Conservation (phyloP, 2,329 filamentous ascomycete genomes). For the Neonectria ditissima region DNA sequence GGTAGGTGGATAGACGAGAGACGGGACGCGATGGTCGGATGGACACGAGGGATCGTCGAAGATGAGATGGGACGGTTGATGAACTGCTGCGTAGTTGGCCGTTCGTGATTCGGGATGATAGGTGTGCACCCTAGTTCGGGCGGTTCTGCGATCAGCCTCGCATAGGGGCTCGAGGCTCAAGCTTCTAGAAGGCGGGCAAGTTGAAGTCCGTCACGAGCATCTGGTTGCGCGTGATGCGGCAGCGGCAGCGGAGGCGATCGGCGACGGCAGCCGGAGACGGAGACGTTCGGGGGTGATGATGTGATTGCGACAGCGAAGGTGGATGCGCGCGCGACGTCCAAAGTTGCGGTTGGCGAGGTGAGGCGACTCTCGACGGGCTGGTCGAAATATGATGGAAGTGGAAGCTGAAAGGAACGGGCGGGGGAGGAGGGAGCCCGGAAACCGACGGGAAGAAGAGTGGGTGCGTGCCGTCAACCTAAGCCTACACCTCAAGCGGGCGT, state of each 20-base stretch:
- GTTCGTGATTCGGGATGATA: constrained; percentile 22
- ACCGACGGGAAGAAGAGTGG: constrained; percentile 21
- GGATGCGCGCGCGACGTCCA: constrained; percentile 12
- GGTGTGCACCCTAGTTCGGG: constrained; percentile 41
- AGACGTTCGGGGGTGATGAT: neutral
- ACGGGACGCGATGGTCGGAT: constrained; percentile 9
- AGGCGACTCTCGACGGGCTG: constrained; percentile 6
- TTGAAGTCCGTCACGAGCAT: constrained; percentile 20
- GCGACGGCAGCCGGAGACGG: constrained; percentile 5
- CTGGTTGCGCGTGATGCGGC: constrained; percentile 31
- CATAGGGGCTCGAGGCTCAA: constrained; percentile 40
- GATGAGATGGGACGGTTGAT: constrained; percentile 18
- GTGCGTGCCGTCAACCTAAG: constrained; percentile 23
- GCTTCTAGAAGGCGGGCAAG: constrained; percentile 45
- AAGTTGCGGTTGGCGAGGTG: constrained; percentile 10
- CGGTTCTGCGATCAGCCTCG: constrained; percentile 46
- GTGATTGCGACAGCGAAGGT: constrained; percentile 15
- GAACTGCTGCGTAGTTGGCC: constrained; percentile 17
- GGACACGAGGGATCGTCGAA: constrained; percentile 19
- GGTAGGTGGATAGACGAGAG: constrained; percentile 21
- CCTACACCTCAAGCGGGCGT: constrained; percentile 16
- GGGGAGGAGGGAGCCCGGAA: constrained; percentile 27
- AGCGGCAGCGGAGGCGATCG: constrained; percentile 10
- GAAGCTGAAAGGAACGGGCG: constrained; percentile 21
- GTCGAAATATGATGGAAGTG: constrained; percentile 17